Conservation (phyloP, 2,329 filamentous ascomycete genomes). For the Amesomyces nigricolor region DNA sequence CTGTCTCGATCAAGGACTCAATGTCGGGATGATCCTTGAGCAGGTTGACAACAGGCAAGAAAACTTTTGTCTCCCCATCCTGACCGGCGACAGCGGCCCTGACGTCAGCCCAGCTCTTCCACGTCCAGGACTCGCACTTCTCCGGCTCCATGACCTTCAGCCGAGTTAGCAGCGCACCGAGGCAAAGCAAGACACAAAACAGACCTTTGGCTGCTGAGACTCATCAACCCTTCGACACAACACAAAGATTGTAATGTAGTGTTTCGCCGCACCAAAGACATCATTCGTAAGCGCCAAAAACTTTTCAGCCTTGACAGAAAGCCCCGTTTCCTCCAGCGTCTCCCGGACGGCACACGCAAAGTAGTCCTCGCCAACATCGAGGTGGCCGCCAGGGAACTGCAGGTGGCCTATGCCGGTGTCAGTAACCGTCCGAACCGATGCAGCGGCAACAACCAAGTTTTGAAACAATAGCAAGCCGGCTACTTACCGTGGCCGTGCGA, state of each 20-base stretch:
- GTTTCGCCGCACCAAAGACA: conserved; percentile 57
- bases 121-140: conserved; percentile 48
- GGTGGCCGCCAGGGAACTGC: conserved; percentile 69
- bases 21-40: conserved; percentile 27
- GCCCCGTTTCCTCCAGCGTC: conserved; percentile 63
- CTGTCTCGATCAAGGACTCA: conserved; percentile 9
- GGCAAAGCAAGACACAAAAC: conserved; percentile 27
- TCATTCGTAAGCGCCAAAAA: conserved; percentile 62
- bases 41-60: conserved; percentile 37
- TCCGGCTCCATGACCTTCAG: conserved; percentile 40
- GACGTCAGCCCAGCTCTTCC: conserved; percentile 43
- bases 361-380: conserved; percentile 62
- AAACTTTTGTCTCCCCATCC: conserved; percentile 32
- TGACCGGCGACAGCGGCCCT: conserved; percentile 29
- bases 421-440: background rate
- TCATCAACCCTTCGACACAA: conserved; percentile 45
- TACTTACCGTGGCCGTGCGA: conserved; percentile 46
- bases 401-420: conserved; percentile 31
- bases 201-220: conserved; percentile 47
- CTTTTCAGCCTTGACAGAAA: conserved; percentile 47
- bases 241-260: conserved; percentile 72
- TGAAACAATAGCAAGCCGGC: background rate
- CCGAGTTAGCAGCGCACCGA: background rate
- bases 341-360: conserved; percentile 61
- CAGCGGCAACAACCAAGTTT: background rate